Conservation (phyloP, 768 basidiomycete species). For the Lactarius sp. region DNA sequence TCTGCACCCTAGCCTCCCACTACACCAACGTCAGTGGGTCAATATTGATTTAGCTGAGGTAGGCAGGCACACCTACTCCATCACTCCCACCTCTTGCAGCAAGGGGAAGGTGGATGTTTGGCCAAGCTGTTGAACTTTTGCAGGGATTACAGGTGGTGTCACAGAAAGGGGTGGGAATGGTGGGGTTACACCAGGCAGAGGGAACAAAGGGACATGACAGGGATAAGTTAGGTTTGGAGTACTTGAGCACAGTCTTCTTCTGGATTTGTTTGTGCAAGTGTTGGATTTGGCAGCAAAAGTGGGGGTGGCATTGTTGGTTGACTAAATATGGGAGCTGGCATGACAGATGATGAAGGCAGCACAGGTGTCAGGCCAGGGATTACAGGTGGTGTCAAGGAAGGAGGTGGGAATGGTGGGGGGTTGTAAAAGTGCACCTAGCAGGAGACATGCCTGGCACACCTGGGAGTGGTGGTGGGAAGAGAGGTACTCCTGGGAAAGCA, state of each 20-base stretch:
- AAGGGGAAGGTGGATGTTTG: no score
- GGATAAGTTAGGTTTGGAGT: conserved; percentile 70
- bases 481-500: conserved; percentile 34
- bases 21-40: no score
- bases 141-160: no score
- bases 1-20: no score
- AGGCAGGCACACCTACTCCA: no score
- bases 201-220: conserved; percentile 45
- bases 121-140: no score
- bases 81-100: no score
- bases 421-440: conserved; percentile 33
- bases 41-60: no score
- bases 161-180: no score
- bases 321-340: conserved; percentile 25
- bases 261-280: conserved; percentile 60
- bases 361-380: conserved; percentile 29
- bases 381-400: conserved; percentile 30
- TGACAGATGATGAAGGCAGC: conserved; percentile 29
- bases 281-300: conserved; percentile 50
- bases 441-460: conserved; percentile 37
- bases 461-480: conserved; percentile 32
- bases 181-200: no score
- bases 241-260: conserved; percentile 70
- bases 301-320: conserved; percentile 26
- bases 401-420: conserved; percentile 31